Evolutionary conservation across 1,139 yeast species (phyloP).

Genomic region (Kodamaea derodonti): DNA sequence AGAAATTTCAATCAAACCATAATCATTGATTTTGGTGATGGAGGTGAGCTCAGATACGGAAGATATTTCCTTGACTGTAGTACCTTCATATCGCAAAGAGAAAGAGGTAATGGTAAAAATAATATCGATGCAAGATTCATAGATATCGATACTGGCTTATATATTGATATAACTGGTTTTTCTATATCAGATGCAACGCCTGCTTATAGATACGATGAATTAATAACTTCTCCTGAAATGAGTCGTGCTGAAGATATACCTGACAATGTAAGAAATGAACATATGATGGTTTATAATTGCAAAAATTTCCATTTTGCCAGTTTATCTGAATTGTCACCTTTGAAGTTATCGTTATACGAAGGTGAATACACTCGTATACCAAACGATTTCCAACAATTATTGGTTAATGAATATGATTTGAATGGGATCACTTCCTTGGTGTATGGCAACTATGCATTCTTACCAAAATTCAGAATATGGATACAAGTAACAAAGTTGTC

Average conservation of each 20-base stretch:
- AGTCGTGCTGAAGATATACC: slow-evolving; percentile 2
- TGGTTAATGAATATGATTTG: slow-evolving; percentile 28
- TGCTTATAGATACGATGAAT: slow-evolving; percentile 11
- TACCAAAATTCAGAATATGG: slow-evolving; percentile 30
- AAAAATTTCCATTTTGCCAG: slow-evolving; percentile 17
- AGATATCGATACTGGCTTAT: slow-evolving; percentile 19
- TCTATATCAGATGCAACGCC: slow-evolving; percentile 12
- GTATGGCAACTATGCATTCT: slow-evolving; percentile 11
- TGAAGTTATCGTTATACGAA: slow-evolving; percentile 28
- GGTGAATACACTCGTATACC: slow-evolving; percentile 36
- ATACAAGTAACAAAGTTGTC: slow-evolving; percentile 17
- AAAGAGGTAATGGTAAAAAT: slow-evolving; percentile 15
- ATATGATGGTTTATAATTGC: slow-evolving; percentile 14
- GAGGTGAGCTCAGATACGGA: slow-evolving; percentile 14
- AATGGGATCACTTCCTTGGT: slow-evolving; percentile 13
- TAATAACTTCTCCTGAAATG: slow-evolving; percentile 7
- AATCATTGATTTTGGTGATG: slow-evolving; percentile 15
- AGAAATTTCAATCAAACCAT: slow-evolving; percentile 15
- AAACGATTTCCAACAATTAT: slow-evolving; percentile 20
- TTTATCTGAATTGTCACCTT: slow-evolving; percentile 29
- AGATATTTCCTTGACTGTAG: slow-evolving; percentile 18
- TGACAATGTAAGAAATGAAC: slow-evolving; percentile 11
- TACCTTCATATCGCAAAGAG: slow-evolving; percentile 14
- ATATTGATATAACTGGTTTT: slow-evolving; percentile 20
- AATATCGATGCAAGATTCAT: slow-evolving; percentile 20